Evolutionary conservation across 1,284 basidiomycete species (phyloP), one percentile per base, ranked within the genome.

Genomic region (Ustilago loliicola): DNA sequence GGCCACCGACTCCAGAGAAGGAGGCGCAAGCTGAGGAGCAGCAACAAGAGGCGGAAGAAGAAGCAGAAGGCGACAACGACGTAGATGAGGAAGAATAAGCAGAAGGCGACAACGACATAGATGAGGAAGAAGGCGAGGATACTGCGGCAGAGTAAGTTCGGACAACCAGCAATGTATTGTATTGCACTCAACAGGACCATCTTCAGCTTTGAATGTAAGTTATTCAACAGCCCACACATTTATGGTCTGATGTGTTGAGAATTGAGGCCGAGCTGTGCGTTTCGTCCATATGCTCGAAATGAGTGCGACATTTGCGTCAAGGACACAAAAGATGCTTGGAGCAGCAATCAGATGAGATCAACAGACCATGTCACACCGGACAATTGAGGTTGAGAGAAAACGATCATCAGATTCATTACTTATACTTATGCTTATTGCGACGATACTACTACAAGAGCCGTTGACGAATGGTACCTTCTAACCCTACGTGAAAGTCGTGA

Each of bases 381-480:
- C n/a, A n/a, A 6, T 19, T 21, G 17, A n/a, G 29, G 5, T 50
- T 38, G 32, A 29, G 21, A 32, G 32, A 65, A 53, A 47, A 40
- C 56, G 48, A 15, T 65, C 55, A 58, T 66, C 60, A 48, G 60
- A 63, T 65, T 71, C 68, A 61, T 61, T 63, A 38, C 30, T 67
- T 50, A 60, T 66, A 59, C 54, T 54, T 47, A 60, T 67, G 68
- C 61, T 57, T 38, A 55, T 61, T 66, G 64, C 64, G 54, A 72
- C 53, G 70, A 63, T 73, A 73, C 71, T 73, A 57, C 61, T 73
- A 73, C 71, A 73, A 61, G 36, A 65, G 66, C 71, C 71, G 62
- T 73, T 68, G 71, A 67, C 65, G 71, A 61, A 61, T 64, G 63
- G 42, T 23, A 27, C 56, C 57, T 27, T n/a, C 42, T 27, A 40